phyloP scores from a whole-genome alignment of 2,329 filamentous ascomycete species.

The Microcyclospora pomicola region DNA sequence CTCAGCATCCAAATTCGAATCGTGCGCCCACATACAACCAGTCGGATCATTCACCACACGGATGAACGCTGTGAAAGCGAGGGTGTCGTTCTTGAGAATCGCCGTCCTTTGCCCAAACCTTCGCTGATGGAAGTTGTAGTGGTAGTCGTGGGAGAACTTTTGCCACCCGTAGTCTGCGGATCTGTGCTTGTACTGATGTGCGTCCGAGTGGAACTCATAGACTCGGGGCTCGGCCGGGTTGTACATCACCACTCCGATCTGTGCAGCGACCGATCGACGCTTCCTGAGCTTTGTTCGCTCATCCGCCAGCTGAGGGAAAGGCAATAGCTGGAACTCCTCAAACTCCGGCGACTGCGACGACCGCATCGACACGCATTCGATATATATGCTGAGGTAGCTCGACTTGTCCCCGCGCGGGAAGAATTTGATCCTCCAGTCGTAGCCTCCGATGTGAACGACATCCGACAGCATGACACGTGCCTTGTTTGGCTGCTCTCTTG shows the following conservation, averaged over 20 bases:
- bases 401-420: conserved; percentile 48
- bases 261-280: conserved; percentile 38
- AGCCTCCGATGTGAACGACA: conserved; percentile 41
- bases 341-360: conserved; percentile 8
- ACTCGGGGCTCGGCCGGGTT: conserved; percentile 49
- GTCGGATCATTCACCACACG: conserved; percentile 48
- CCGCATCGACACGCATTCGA: conserved; percentile 43
- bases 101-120: conserved; percentile 44
- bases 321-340: conserved; percentile 15
- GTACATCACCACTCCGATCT: conserved; percentile 48
- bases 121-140: conserved; percentile 44
- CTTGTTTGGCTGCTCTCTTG: conserved; percentile 44
- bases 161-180: conserved; percentile 52
- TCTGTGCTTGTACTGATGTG: conserved; percentile 45
- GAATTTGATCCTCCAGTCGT: conserved; percentile 53
- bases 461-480: conserved; percentile 46
- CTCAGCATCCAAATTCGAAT: conserved; percentile 1
- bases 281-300: conserved; percentile 19
- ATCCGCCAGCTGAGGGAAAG: conserved; percentile 17
- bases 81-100: conserved; percentile 45
- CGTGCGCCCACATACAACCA: conserved; percentile 46
- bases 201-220: conserved; percentile 40
- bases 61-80: conserved; percentile 49
- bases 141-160: conserved; percentile 42
- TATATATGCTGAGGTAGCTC: conserved; percentile 44